A percentile compares a stretch with the other conserved stretches of the same genome.
These are phyloP conservation scores for Bacidia rubella DNA, from an alignment of 495 filamentous ascomycete species.

Conservation along the genomic window DNA sequence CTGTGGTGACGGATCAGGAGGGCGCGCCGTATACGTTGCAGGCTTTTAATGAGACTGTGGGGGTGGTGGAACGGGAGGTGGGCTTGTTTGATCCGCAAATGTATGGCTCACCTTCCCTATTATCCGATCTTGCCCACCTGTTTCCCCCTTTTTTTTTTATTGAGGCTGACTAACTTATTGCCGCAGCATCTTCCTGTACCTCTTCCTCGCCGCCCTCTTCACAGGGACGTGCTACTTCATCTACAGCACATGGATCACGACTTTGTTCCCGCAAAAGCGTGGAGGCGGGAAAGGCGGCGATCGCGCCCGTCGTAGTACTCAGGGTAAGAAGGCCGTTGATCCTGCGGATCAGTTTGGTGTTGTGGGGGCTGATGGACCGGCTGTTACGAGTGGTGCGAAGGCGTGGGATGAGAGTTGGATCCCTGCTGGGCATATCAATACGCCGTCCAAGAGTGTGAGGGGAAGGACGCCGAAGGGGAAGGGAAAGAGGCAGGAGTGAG, in stretches of 20 bases:
- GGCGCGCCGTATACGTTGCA: slow-evolving; percentile 58
- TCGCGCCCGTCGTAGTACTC: slow-evolving; percentile 40
- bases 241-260: slow-evolving; percentile 92
- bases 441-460: slow-evolving; percentile 72
- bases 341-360: slow-evolving; percentile 45
- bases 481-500: slow-evolving; percentile 14
- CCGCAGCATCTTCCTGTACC: slow-evolving; percentile 88
- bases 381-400: slow-evolving; percentile 52
- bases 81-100: slow-evolving; percentile 94
- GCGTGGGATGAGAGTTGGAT: slow-evolving; percentile 95
- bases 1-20: slow-evolving; percentile 53
- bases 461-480: slow-evolving; percentile 43
- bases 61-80: slow-evolving; percentile 80
- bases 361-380: slow-evolving; percentile 55
- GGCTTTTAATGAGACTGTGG: slow-evolving; percentile 78
- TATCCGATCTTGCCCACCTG: background rate
- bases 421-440: slow-evolving; percentile 78
- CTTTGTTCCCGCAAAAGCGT: slow-evolving; percentile 89
- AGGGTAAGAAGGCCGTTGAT: slow-evolving; percentile 50
- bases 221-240: slow-evolving; percentile 80
- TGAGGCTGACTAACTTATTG: slow-evolving; percentile 17
- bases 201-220: slow-evolving; percentile 70
- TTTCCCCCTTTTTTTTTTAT: no score
- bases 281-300: slow-evolving; percentile 50
- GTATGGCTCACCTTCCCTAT: slow-evolving; percentile 37